phyloP scores from a whole-genome alignment of 768 basidiomycete genomes.

The Boletellus ananiceps region DNA sequence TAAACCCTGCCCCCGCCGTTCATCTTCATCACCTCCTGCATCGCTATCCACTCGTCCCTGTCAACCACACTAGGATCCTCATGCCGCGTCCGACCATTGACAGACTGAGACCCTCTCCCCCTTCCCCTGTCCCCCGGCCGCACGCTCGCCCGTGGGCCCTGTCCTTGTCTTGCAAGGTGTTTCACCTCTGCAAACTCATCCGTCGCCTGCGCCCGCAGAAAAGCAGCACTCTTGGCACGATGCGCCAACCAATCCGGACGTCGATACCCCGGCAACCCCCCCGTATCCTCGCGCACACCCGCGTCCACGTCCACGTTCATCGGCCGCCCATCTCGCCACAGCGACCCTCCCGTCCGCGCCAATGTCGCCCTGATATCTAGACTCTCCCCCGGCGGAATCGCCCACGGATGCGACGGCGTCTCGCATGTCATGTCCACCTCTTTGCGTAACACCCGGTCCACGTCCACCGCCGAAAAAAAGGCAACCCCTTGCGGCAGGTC shows the following conservation, averaged over 20 bases:
- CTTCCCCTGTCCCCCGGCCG: background rate
- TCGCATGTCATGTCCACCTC: slow-evolving; percentile 95
- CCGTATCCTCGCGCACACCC: background rate
- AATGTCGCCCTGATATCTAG: slow-evolving; percentile 67
- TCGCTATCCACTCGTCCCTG: slow-evolving; percentile 16
- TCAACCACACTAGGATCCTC: slow-evolving; percentile 10
- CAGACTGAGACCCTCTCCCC: background rate
- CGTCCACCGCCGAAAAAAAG: slow-evolving; percentile 95
- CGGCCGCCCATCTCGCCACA: slow-evolving; percentile 53
- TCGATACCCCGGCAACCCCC: slow-evolving; percentile 42
- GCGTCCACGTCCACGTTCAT: slow-evolving; percentile 38
- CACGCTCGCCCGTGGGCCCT: background rate
- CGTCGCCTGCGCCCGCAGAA: slow-evolving; percentile 75
- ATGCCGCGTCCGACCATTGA: too few species aligned
- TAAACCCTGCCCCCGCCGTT: background rate
- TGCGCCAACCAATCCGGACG: slow-evolving; percentile 61
- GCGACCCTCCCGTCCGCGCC: slow-evolving; percentile 64
- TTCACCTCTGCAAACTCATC: slow-evolving; percentile 67
- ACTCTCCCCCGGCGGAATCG: slow-evolving; percentile 86
- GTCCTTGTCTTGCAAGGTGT: slow-evolving; percentile 52
- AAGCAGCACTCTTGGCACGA: slow-evolving; percentile 57
- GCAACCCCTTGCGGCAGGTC: slow-evolving; percentile 93
- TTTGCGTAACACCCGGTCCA: slow-evolving; percentile 87
- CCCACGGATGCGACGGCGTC: slow-evolving; percentile 83
- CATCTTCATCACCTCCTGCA: slow-evolving; percentile 23